Percentiles rank a stretch among this genome's conserved stretches.
These are phyloP conservation scores for Penicillium frequentans DNA, from an alignment of 2,329 filamentous ascomycete genomes.

Conservation along the genomic window DNA sequence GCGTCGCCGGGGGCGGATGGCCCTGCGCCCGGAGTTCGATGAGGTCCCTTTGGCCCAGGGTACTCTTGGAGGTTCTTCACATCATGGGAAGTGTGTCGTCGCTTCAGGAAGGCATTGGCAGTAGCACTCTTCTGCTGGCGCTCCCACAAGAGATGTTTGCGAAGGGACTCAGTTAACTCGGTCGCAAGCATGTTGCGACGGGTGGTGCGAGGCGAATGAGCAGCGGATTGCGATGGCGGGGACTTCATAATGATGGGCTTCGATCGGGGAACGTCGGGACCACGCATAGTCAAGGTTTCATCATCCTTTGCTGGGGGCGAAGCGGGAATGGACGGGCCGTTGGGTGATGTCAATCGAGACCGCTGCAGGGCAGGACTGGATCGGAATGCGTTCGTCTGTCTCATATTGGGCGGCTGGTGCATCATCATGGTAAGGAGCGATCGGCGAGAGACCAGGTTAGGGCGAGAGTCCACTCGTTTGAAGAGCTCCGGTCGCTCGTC, in stretches of 20 bases:
- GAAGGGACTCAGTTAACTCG: conserved; percentile 88
- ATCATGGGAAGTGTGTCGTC: conserved; percentile 86
- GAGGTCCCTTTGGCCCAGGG: conserved; percentile 63
- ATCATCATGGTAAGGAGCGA: conserved; percentile 90
- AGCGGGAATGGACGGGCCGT: conserved; percentile 63
- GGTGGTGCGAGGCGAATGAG: conserved; percentile 87
- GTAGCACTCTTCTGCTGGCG: conserved; percentile 91
- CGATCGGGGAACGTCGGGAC: conserved; percentile 65
- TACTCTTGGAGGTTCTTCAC: conserved; percentile 84
- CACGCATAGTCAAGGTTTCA: conserved; percentile 62
- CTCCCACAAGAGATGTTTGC: conserved; percentile 91
- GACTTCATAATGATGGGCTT: conserved; percentile 79
- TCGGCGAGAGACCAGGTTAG: conserved; percentile 78
- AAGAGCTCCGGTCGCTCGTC: conserved; percentile 75
- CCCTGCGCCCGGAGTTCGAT: conserved; percentile 31
- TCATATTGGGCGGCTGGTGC: conserved; percentile 72
- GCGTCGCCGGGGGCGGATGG: conserved; percentile 23
- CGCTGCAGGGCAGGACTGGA: conserved; percentile 47
- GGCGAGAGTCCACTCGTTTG: conserved; percentile 84
- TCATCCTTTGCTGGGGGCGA: conserved; percentile 60
- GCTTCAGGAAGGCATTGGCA: conserved; percentile 83
- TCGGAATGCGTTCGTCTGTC: conserved; percentile 58
- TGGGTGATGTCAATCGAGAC: conserved; percentile 66
- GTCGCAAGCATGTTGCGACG: conserved; percentile 93
- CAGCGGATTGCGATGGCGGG: conserved; percentile 68